A percentile compares a stretch with the other conserved stretches of the same genome.
phyloP scores from a whole-genome alignment of 1,284 basidiomycete species.

The Leccinum solheimii region DNA sequence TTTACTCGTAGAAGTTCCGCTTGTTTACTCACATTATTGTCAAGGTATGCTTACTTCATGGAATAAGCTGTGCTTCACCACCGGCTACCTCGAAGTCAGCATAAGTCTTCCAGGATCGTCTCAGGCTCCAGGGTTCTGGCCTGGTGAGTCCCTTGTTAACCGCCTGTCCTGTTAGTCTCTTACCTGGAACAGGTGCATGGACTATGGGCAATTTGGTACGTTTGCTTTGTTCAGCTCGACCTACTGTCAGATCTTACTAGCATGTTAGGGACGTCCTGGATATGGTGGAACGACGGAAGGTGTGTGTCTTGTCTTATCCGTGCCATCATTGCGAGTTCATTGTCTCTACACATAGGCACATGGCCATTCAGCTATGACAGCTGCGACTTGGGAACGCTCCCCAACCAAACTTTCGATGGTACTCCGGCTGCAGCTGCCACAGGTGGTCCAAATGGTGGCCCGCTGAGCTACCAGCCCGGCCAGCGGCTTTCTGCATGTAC shows the following conservation, averaged over 20 bases:
- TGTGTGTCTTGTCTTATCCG: slow-evolving; percentile 28
- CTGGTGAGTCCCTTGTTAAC: slow-evolving; percentile 42
- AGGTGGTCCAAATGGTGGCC: slow-evolving; percentile 46
- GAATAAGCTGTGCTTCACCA: slow-evolving; percentile 95
- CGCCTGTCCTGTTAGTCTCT: slow-evolving; percentile 8
- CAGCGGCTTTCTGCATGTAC: slow-evolving; percentile 82
- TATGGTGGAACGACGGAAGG: slow-evolving; percentile 62
- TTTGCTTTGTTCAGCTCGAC: not conserved
- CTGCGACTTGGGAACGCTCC: slow-evolving; percentile 85
- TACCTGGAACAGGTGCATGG: slow-evolving; percentile 58
- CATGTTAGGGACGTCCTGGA: slow-evolving; percentile 68
- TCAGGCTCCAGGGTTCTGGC: slow-evolving; percentile 74
- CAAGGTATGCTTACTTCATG: slow-evolving; percentile 76
- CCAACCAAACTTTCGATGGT: slow-evolving; percentile 68
- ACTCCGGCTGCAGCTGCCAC: slow-evolving; percentile 54
- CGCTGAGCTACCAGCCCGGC: slow-evolving; percentile 72
- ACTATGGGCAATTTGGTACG: slow-evolving; percentile 77
- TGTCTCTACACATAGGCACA: slow-evolving; percentile 32
- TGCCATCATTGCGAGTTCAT: not conserved
- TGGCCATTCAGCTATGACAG: slow-evolving; percentile 84
- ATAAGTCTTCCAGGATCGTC: slow-evolving; percentile 80
- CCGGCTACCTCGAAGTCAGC: slow-evolving; percentile 83
- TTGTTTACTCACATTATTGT: slow-evolving; percentile 7
- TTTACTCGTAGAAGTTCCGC: slow-evolving; percentile 4
- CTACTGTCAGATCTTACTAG: slow-evolving; percentile 14